Conservation (phyloP, 2,329 filamentous ascomycete genomes). For the Colletotrichum higginsianum region DNA sequence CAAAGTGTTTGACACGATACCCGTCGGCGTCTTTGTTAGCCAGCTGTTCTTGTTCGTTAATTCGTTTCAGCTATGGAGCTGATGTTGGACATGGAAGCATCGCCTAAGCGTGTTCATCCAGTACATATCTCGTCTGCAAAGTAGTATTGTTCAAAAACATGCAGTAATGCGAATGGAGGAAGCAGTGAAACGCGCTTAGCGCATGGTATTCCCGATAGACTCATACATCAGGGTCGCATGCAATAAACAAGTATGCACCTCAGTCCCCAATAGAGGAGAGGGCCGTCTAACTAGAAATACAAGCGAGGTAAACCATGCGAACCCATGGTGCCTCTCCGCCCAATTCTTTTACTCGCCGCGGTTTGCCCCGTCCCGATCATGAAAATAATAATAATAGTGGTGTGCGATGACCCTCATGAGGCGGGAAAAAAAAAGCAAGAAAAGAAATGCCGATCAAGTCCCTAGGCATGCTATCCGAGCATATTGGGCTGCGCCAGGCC, state of each 20-base stretch:
- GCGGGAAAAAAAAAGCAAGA: background rate
- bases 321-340: background rate
- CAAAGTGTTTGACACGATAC: background rate
- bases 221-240: constrained; percentile 31
- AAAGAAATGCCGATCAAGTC: constrained; percentile 8
- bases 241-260: constrained; percentile 17
- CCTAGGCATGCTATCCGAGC: constrained; percentile 13
- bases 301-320: constrained; percentile 23
- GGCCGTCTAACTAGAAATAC: constrained; percentile 40
- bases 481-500: constrained; percentile 16
- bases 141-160: background rate
- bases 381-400: background rate
- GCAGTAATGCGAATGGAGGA: background rate
- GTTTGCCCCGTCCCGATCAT: constrained; percentile 15
- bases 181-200: background rate
- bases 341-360: constrained; percentile 9
- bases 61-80: background rate
- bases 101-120: no score
- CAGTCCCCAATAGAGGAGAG: constrained; percentile 14
- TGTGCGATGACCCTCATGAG: background rate
- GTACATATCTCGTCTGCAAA: background rate
- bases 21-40: background rate
- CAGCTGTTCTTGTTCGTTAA: background rate
- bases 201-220: constrained; percentile 20
- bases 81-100: no score